Conservation (phyloP, 2,329 filamentous ascomycete genomes). For the Monosporascus cannonballus region DNA sequence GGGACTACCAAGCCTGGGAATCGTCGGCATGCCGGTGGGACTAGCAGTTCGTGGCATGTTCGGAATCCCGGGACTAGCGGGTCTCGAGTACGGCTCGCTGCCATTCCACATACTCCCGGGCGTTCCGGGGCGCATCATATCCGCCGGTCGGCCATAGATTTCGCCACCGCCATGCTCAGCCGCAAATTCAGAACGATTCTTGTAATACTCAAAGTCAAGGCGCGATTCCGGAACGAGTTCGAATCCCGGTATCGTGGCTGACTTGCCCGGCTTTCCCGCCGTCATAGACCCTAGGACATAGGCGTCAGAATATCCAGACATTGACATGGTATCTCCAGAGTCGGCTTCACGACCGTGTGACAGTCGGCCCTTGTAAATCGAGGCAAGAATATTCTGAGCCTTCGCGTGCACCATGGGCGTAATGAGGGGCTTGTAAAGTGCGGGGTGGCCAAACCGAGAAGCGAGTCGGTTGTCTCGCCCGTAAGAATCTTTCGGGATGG, state of each 20-base stretch:
- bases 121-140: constrained; percentile 56
- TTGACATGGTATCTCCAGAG: constrained; percentile 48
- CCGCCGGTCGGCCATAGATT: constrained; percentile 53
- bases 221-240: constrained; percentile 83
- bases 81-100: constrained; percentile 39
- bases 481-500: constrained; percentile 45
- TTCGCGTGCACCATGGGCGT: constrained; percentile 94
- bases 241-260: constrained; percentile 59
- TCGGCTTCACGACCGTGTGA: constrained; percentile 57
- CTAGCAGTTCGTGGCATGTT: constrained; percentile 20
- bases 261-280: constrained; percentile 41
- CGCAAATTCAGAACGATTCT: constrained; percentile 81
- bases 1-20: constrained; percentile 16
- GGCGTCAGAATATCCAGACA: constrained; percentile 75
- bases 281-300: constrained; percentile 77
- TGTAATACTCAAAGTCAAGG: constrained; percentile 88
- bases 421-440: constrained; percentile 80
- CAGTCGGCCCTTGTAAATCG: constrained; percentile 78
- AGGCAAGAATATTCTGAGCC: constrained; percentile 78
- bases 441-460: constrained; percentile 82
- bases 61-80: constrained; percentile 41
- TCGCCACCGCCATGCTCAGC: constrained; percentile 79
- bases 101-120: constrained; percentile 46
- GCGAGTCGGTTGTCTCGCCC: constrained; percentile 60
- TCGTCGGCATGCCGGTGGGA: constrained; percentile 19